phyloP scores from a whole-genome alignment of 2,329 filamentous ascomycete species.

The Epichloe aotearoae region DNA sequence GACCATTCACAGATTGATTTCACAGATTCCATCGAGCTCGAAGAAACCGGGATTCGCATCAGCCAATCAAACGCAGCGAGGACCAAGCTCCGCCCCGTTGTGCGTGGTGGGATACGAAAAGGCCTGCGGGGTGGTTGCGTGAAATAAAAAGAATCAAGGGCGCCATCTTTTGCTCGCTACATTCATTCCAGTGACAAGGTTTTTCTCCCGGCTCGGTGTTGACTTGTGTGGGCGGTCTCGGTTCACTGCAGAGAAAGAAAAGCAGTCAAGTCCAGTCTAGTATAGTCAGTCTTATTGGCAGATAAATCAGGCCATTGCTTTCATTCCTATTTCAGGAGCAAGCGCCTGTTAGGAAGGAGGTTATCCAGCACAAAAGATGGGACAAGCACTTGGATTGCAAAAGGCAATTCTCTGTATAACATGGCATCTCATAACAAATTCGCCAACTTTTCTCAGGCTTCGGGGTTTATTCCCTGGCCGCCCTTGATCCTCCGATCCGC shows the following conservation, averaged over 20 bases:
- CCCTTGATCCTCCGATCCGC: background rate
- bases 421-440: background rate
- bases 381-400: too few relatives aligned
- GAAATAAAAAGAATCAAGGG: background rate
- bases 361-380: too few relatives aligned
- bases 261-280: too few relatives aligned
- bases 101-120: background rate
- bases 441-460: background rate
- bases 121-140: background rate
- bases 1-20: background rate
- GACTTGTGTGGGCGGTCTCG: too few relatives aligned
- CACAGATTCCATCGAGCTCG: background rate
- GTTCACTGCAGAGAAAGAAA: too few relatives aligned
- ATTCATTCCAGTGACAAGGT: background rate
- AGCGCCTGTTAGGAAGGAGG: too few relatives aligned
- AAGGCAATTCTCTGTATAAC: too few relatives aligned
- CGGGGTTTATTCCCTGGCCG: background rate
- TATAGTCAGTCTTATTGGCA: too few relatives aligned
- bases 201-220: too few relatives aligned
- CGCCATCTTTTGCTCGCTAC: background rate
- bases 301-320: background rate
- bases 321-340: too few relatives aligned
- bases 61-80: background rate
- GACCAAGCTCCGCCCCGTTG: background rate
- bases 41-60: background rate